A percentile compares a stretch with the other conserved stretches of the same genome.
These are phyloP conservation scores for Aspergillus brunneoviolaceus DNA, from an alignment of 2,329 filamentous ascomycete species.

Conservation along the genomic window DNA sequence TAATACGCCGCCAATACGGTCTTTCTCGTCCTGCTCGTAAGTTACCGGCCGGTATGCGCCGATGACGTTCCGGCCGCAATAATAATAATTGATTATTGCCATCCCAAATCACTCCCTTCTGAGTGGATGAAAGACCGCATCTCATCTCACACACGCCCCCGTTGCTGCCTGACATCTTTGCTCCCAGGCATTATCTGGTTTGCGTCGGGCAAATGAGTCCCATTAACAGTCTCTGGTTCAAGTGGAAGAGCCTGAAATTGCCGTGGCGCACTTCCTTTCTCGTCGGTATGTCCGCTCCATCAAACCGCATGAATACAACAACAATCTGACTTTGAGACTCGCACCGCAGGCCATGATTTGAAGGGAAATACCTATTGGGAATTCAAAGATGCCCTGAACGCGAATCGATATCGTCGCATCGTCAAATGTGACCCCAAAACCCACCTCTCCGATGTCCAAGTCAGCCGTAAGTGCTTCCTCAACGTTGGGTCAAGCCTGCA, in stretches of 20 bases:
- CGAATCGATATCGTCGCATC: slow-evolving; percentile 57
- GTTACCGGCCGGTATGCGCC: background rate
- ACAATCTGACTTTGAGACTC: background rate
- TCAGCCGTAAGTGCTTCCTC: slow-evolving; percentile 50
- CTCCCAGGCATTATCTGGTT: slow-evolving; percentile 5
- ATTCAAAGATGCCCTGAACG: slow-evolving; percentile 59
- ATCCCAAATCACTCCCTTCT: background rate
- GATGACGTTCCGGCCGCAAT: background rate
- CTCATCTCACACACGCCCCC: background rate
- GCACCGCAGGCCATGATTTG: slow-evolving; percentile 56
- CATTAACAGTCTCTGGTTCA: slow-evolving; percentile 56
- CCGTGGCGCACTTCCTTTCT: slow-evolving; percentile 63
- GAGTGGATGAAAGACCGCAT: background rate
- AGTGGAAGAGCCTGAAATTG: slow-evolving; percentile 62
- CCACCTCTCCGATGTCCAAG: slow-evolving; percentile 60
- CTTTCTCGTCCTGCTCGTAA: too few species aligned
- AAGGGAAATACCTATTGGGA: slow-evolving; percentile 67
- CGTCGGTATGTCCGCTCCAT: slow-evolving; percentile 46
- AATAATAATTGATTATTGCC: background rate
- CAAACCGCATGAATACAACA: background rate
- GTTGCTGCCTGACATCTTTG: background rate
- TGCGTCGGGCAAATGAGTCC: slow-evolving; percentile 33
- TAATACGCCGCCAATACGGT: background rate
- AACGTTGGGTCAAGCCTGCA: background rate
- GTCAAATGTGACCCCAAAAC: slow-evolving; percentile 55